A percentile compares a stretch with the other conserved stretches of the same genome.
These are phyloP conservation scores for Forsythia viridissima DNA, from an alignment of 257 asterid genomes.

Conservation along the genomic window DNA sequence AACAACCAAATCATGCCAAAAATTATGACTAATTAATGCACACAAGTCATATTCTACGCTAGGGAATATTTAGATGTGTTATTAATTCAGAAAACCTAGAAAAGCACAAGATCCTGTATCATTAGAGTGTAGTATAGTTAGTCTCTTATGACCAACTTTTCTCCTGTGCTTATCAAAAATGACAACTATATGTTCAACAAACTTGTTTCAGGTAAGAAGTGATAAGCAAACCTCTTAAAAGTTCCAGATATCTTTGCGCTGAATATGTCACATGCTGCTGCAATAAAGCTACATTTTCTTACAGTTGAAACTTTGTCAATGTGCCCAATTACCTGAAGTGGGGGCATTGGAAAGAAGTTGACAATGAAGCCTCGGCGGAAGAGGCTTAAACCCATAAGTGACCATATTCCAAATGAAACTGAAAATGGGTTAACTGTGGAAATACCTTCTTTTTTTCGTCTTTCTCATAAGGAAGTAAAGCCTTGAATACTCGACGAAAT, in stretches of 20 bases:
- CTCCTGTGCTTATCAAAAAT: conserved; percentile 17
- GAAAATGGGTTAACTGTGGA: conserved; percentile 17
- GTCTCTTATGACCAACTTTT: conserved; percentile 12
- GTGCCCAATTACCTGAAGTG: conserved; percentile 78
- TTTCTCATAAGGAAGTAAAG: conserved; percentile 79
- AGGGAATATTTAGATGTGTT: neutral
- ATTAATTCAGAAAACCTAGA: neutral
- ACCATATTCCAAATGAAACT: conserved; percentile 10
- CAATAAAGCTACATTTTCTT: conserved; percentile 82
- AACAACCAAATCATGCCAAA: neutral
- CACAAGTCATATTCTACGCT: neutral
- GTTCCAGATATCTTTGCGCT: conserved; percentile 92
- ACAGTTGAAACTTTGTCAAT: conserved; percentile 78
- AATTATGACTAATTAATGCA: neutral
- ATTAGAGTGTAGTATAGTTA: neutral
- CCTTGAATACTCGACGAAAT: conserved; percentile 79
- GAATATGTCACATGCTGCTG: conserved; percentile 88
- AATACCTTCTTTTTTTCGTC: conserved; percentile 86
- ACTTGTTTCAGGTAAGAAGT: conserved; percentile 3
- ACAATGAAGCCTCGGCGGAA: neutral
- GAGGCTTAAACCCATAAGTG: conserved; percentile 15
- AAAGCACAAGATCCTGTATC: neutral
- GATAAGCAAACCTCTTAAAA: conserved; percentile 66
- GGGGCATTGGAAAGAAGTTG: conserved; percentile 24
- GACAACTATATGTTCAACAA: conserved; percentile 1